A percentile compares a stretch with the other conserved stretches of the same genome.
Evolutionary conservation across 331 rosid species (phyloP).

Genomic region (Erythrophleum ivorense): DNA sequence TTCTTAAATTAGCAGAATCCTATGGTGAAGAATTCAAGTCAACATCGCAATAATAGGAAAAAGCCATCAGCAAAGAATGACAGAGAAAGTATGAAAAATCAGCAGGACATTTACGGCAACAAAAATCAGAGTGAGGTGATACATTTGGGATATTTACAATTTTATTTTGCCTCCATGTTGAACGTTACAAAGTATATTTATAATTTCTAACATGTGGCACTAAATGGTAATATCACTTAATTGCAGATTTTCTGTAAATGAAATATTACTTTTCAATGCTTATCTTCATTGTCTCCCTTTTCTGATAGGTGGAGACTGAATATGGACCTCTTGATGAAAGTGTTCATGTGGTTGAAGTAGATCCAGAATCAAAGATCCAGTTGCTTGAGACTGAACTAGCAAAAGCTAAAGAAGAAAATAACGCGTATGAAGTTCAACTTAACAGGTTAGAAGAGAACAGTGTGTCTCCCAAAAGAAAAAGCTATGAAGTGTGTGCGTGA

Average conservation of each 20-base stretch:
- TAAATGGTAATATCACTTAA: conserved; percentile 25
- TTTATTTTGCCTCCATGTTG: conserved; percentile 26
- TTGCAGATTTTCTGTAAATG: conserved; percentile 24
- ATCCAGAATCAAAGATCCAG: conserved; percentile 42
- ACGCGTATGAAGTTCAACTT: conserved; percentile 60
- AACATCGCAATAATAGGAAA: conserved; percentile 46
- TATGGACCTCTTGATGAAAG: conserved; percentile 46
- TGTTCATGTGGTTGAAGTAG: conserved; percentile 41
- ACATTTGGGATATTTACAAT: conserved; percentile 22
- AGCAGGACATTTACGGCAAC: conserved; percentile 42
- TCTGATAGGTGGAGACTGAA: conserved; percentile 50
- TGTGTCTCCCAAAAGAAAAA: conserved; percentile 30
- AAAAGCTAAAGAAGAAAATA: conserved; percentile 65
- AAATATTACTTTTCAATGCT: conserved; percentile 18
- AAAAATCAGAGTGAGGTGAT: conserved; percentile 54
- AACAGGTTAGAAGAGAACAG: conserved; percentile 55
- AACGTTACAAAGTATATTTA: conserved; percentile 20
- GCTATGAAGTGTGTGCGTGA: conserved; percentile 1
- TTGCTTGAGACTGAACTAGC: conserved; percentile 47
- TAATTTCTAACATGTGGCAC: conserved; percentile 2
- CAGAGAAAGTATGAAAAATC: conserved; percentile 51
- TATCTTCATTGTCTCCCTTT: conserved; percentile 38
- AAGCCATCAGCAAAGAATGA: conserved; percentile 49
- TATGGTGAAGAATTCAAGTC: conserved; percentile 48
- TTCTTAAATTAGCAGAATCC: conserved; percentile 39